Conservation (phyloP, 1,139 yeast genomes). For the Candida dubliniensis region DNA sequence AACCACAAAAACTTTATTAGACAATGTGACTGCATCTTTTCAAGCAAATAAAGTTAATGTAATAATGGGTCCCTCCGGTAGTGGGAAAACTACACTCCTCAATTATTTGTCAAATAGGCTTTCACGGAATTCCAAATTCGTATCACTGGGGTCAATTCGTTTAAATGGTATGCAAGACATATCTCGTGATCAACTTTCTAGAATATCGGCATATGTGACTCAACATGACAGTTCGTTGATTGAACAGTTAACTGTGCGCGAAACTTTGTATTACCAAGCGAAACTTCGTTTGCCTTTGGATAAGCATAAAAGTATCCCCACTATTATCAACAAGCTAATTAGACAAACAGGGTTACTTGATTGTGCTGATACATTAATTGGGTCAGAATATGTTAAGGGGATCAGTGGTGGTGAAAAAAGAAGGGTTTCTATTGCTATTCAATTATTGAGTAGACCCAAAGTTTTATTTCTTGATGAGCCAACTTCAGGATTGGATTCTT, state of each 20-base stretch:
- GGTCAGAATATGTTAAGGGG: slow-evolving; percentile 71
- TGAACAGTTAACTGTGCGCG: slow-evolving; percentile 71
- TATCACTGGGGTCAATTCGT: slow-evolving; percentile 23
- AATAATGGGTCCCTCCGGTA: slow-evolving; percentile 88
- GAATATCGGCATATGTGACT: slow-evolving; percentile 68
- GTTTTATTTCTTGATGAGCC: slow-evolving; percentile 81
- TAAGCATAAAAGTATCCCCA: slow-evolving; percentile 31
- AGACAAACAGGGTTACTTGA: slow-evolving; percentile 69
- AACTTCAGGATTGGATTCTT: slow-evolving; percentile 80
- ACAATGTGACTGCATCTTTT: slow-evolving; percentile 57
- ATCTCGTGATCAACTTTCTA: slow-evolving; percentile 43
- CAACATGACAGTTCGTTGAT: slow-evolving; percentile 77
- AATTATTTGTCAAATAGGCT: slow-evolving; percentile 67
- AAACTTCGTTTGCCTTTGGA: slow-evolving; percentile 53
- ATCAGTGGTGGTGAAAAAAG: slow-evolving; percentile 87
- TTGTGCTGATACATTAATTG: slow-evolving; percentile 76
- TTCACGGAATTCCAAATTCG: slow-evolving; percentile 31
- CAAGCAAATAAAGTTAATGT: slow-evolving; percentile 68
- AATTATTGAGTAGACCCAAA: slow-evolving; percentile 69
- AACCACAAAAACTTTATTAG: slow-evolving; percentile 26
- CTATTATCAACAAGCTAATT: slow-evolving; percentile 53
- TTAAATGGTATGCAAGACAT: slow-evolving; percentile 29
- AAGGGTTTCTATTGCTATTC: slow-evolving; percentile 80
- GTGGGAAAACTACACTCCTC: slow-evolving; percentile 77
- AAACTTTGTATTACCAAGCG: slow-evolving; percentile 74